Conservation (phyloP, 768 basidiomycete species). For the Lyophyllum decastes region DNA sequence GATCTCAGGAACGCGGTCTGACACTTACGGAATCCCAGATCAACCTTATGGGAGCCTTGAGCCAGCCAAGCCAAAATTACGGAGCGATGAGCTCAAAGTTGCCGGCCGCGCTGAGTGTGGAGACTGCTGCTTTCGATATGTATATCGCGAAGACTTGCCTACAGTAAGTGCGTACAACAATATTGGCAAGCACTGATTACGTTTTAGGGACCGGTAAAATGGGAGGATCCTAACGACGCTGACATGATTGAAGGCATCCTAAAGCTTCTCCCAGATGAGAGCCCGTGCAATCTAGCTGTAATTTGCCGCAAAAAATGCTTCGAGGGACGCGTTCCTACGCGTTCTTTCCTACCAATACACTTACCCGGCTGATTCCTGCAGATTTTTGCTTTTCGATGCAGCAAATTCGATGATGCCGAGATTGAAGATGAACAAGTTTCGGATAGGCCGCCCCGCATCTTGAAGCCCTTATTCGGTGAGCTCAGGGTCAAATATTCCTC, state of each 20-base stretch:
- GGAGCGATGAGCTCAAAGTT: conserved; percentile 10
- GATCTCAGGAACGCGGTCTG: too few relatives aligned
- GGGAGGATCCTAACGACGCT: conserved; percentile 25
- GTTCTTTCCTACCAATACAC: conserved; percentile 21
- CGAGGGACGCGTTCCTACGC: conserved; percentile 26
- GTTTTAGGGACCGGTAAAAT: conserved; percentile 20
- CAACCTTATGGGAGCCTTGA: conserved; percentile 3
- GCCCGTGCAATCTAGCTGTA: conserved; percentile 50
- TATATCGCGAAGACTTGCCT: conserved; percentile 7
- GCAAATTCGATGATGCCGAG: conserved; percentile 1
- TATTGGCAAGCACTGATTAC: neutral
- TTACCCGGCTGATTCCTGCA: conserved; percentile 18
- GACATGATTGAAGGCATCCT: conserved; percentile 36
- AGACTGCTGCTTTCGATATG: conserved; percentile 20
- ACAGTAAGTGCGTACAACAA: neutral
- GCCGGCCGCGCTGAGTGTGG: conserved; percentile 13
- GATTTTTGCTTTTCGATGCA: conserved; percentile 25
- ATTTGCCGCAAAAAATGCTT: conserved; percentile 50
- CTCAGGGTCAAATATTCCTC: too few relatives aligned
- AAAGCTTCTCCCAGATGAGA: conserved; percentile 42
- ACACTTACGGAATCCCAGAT: neutral
- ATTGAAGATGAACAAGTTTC: neutral
- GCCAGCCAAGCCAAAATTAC: conserved; percentile 12
- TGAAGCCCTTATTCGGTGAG: neutral
- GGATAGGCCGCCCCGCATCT: neutral